phyloP scores from a whole-genome alignment of 108 stramenopile genomes.

The Discostella pseudostelligera region DNA sequence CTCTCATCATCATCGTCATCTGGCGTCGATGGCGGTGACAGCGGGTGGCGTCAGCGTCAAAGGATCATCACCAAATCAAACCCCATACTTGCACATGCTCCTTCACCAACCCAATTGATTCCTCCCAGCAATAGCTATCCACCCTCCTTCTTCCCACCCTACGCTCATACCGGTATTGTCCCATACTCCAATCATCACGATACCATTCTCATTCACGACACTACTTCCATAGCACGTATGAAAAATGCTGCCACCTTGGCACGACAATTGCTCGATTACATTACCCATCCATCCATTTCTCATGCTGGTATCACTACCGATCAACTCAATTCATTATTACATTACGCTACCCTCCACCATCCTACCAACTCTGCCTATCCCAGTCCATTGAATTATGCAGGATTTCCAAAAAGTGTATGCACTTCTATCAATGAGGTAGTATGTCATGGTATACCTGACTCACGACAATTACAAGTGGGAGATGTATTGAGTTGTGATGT shows the following conservation, averaged over 20 bases:
- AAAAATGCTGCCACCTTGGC: constrained; percentile 61
- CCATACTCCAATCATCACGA: constrained; percentile 37
- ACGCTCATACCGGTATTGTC: constrained; percentile 65
- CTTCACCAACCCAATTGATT: constrained; percentile 6
- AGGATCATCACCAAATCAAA: constrained; percentile 8
- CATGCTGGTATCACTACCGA: constrained; percentile 88
- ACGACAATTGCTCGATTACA: constrained; percentile 59
- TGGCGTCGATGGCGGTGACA: background rate
- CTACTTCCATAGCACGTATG: constrained; percentile 50
- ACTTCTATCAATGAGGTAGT: constrained; percentile 95
- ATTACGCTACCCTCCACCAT: constrained; percentile 83
- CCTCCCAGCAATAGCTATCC: constrained; percentile 1
- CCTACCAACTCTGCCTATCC: constrained; percentile 86
- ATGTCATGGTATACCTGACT: constrained; percentile 96
- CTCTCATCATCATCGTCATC: background rate
- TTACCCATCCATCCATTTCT: constrained; percentile 49
- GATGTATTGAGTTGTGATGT: constrained; percentile 97
- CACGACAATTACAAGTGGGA: constrained; percentile 70
- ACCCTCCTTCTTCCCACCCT: constrained; percentile 57
- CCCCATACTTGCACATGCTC: constrained; percentile 21
- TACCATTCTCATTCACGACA: constrained; percentile 50
- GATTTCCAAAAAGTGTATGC: constrained; percentile 97
- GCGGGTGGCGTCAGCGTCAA: constrained; percentile 25
- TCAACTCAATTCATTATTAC: too few species aligned
- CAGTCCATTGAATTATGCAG: constrained; percentile 92